Base-by-base conservation (phyloP, 371 early-diverging fungal genomes). In the Umbelopsis sp. region DNA sequence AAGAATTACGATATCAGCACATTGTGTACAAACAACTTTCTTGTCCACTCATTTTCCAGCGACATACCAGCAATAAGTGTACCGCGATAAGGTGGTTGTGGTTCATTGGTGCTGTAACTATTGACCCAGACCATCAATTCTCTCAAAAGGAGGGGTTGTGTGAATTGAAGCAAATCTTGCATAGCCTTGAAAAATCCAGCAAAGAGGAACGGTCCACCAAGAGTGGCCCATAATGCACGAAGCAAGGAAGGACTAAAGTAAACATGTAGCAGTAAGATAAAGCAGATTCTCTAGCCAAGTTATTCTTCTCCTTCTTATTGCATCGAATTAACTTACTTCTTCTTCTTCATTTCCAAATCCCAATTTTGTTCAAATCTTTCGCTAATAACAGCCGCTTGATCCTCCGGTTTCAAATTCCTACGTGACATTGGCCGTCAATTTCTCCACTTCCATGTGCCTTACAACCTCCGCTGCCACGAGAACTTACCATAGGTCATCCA, bases 101-200 rank as follows among this genome's bases (percentile, higher is more conserved):
- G 86, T 3, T 76, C 68, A 29, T 80, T 76, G 8, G 84, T 76
- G 16, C 68, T 75, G 65, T 88, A 83, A 66, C 87, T 87, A 25
- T 79, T 81, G 20, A 94, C 87, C 82, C 91, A 97, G 8, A 72
- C 76, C 70, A 95, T 88, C 74, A 98, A 84, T 66, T 84, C 76
- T 22, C 86, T 80, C 46, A 98, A 74, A 35, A 96, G 85, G 51
- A 87, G 76, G 3, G 97, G 96, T 77, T 97, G 97, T n/a, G 91
- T 80, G 66, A 96, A 97, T 44, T 87, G 89, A 4, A 95, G 74
- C 53, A 90, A 65, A 72, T 97, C 98, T 74, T 95, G 94, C 3
- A 77, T 66, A 4, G 83, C 79, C 80, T 97, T 98, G 79, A 93
- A 91, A 10, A 83, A 82, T 8, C 84, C 91, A 45, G 93, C 91